Percentiles rank a stretch among this genome's conserved stretches.
These are phyloP conservation scores for Hirschfeldia incana DNA, from an alignment of 345 rosid species.

Conservation along the genomic window DNA sequence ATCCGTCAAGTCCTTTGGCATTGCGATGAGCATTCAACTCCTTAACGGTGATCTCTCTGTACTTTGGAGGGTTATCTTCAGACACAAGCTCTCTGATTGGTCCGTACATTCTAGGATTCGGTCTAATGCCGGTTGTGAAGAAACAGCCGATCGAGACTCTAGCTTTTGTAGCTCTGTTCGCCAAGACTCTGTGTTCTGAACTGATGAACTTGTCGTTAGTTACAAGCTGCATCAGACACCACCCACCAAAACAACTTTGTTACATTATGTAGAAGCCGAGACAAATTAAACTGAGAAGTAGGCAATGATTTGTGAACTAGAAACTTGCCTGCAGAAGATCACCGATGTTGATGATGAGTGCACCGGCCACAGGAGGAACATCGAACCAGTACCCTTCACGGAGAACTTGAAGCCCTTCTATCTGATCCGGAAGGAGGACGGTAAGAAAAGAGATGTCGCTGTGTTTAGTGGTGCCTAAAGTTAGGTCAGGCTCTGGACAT, in stretches of 20 bases:
- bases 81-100: slow-evolving; percentile 53
- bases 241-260: not conserved
- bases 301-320: not conserved
- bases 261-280: not conserved
- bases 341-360: slow-evolving; percentile 56
- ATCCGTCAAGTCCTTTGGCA: slow-evolving; percentile 47
- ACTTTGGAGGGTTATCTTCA: slow-evolving; percentile 49
- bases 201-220: slow-evolving; percentile 49
- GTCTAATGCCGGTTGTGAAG: slow-evolving; percentile 35
- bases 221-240: slow-evolving; percentile 37
- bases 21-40: slow-evolving; percentile 32
- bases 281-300: not conserved
- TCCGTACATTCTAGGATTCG: slow-evolving; percentile 34
- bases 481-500: slow-evolving; percentile 58
- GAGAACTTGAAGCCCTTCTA: slow-evolving; percentile 60
- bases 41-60: slow-evolving; percentile 43
- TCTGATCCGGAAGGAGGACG: slow-evolving; percentile 58
- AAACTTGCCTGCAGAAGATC: slow-evolving; percentile 59
- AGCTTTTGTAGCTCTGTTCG: slow-evolving; percentile 36
- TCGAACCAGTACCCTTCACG: slow-evolving; percentile 48
- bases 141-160: slow-evolving; percentile 49
- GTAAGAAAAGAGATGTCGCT: slow-evolving; percentile 53
- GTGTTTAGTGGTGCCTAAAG: slow-evolving; percentile 52
- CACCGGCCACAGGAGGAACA: slow-evolving; percentile 49
- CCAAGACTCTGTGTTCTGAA: slow-evolving; percentile 49